phyloP scores from a whole-genome alignment of 345 rosid genomes.

The Citropsis articulata region DNA sequence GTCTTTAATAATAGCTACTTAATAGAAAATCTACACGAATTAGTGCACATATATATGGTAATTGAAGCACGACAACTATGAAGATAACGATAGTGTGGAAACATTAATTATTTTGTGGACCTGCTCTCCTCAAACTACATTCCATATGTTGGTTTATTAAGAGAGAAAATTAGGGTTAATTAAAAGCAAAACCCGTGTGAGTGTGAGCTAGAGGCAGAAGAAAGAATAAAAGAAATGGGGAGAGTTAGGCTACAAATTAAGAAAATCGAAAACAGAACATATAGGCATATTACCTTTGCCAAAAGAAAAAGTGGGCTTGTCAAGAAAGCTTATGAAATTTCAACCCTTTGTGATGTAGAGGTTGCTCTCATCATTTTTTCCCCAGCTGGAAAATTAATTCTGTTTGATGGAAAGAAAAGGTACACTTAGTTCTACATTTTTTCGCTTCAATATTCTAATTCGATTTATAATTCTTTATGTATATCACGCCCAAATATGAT shows the following conservation, averaged over 20 bases:
- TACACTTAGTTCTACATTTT: neutral
- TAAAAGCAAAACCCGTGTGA: neutral
- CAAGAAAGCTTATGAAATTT: constrained; percentile 34
- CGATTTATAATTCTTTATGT: neutral
- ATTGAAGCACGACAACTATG: neutral
- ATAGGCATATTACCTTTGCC: constrained; percentile 21
- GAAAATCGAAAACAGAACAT: constrained; percentile 3
- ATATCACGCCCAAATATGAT: neutral
- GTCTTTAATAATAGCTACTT: constrained; percentile 2
- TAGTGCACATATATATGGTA: neutral
- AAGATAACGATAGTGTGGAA: neutral
- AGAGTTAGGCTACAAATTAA: constrained; percentile 4
- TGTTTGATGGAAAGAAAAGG: constrained; percentile 24
- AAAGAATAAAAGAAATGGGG: constrained; percentile 3
- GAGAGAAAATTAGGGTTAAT: neutral
- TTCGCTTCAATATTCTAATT: neutral
- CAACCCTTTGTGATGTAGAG: constrained; percentile 25
- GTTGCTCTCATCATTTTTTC: constrained; percentile 26
- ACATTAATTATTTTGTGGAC: neutral
- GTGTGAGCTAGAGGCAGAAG: neutral
- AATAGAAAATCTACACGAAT: neutral
- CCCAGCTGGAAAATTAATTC: constrained; percentile 27
- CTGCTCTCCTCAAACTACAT: neutral
- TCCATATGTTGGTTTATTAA: neutral
- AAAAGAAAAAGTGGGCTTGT: constrained; percentile 32